These are phyloP conservation scores for Tolypocladium album DNA, from an alignment of 2,329 filamentous ascomycete species.

Conservation along the genomic window DNA sequence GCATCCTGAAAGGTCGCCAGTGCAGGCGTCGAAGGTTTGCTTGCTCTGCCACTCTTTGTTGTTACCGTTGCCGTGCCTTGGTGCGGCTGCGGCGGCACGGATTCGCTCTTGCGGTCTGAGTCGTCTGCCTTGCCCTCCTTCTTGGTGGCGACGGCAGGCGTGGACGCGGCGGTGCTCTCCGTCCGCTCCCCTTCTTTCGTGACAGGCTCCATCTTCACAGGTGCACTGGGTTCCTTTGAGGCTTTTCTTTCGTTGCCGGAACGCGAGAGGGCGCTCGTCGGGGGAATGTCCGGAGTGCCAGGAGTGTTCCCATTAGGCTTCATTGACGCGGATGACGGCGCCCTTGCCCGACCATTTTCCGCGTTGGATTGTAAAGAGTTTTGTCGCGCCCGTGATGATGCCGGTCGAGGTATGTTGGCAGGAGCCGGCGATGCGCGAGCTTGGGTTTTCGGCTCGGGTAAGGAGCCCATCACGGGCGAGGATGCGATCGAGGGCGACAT, in stretches of 20 bases:
- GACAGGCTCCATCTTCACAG: constrained; percentile 18
- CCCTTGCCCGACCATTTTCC: constrained; percentile 43
- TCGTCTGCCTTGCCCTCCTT: constrained; percentile 33
- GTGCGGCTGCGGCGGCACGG: constrained; percentile 30
- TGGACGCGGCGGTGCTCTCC: constrained; percentile 15
- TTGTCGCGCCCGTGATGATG: constrained; percentile 62
- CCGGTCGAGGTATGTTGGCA: constrained; percentile 44
- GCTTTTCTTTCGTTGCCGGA: constrained; percentile 34
- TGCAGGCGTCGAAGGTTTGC: constrained; percentile 56
- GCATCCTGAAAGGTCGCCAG: constrained; percentile 49
- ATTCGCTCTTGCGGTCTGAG: constrained; percentile 27
- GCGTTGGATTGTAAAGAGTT: constrained; percentile 55
- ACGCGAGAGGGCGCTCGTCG: constrained; percentile 16
- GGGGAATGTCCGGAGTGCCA: constrained; percentile 24
- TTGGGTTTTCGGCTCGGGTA: constrained; percentile 48
- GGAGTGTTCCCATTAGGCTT: constrained; percentile 44
- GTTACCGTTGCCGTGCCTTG: constrained; percentile 36
- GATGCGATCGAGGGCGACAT: constrained; percentile 63
- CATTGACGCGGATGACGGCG: constrained; percentile 49
- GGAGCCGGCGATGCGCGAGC: constrained; percentile 51
- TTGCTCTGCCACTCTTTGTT: constrained; percentile 55
- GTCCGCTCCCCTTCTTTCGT: constrained; percentile 22
- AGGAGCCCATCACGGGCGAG: constrained; percentile 61
- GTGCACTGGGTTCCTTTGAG: constrained; percentile 33
- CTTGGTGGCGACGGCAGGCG: constrained; percentile 19